Conservation (phyloP, 2,329 filamentous ascomycete species). For the Fusarium gaditjirri region DNA sequence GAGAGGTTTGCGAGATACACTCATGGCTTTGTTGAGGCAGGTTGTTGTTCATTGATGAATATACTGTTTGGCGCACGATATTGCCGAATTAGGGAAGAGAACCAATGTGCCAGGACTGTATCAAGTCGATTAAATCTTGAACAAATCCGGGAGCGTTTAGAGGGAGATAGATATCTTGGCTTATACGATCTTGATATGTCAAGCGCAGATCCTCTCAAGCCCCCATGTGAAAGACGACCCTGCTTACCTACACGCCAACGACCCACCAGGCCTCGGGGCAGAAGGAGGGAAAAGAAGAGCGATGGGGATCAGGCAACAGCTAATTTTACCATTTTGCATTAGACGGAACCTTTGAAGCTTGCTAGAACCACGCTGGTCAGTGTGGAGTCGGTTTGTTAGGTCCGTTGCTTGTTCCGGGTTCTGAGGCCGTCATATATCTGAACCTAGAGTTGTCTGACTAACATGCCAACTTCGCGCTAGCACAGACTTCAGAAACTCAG, state of each 20-base stretch:
- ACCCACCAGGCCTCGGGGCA: constrained; percentile 13
- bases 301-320: not conserved
- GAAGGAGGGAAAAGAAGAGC: constrained; percentile 11
- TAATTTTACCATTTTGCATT: constrained; percentile 5
- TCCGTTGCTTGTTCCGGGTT: not conserved
- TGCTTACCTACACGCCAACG: constrained; percentile 17
- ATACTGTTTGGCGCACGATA: not conserved
- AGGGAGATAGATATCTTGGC: not conserved
- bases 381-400: not conserved
- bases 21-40: constrained; percentile 5
- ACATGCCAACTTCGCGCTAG: not conserved
- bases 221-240: constrained; percentile 23
- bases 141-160: not conserved
- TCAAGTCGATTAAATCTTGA: not conserved
- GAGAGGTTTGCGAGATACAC: not conserved
- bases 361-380: not conserved
- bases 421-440: constrained; percentile 3
- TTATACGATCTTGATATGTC: constrained; percentile 15
- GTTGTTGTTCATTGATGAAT: not conserved
- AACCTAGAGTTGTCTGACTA: not conserved
- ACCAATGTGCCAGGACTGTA: not conserved
- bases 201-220: constrained; percentile 17
- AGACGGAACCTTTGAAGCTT: constrained; percentile 15
- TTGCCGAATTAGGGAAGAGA: not conserved
- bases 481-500: not conserved